A percentile compares a stretch with the other conserved stretches of the same genome.
Evolutionary conservation across 2,329 filamentous ascomycete species (phyloP).

Genomic region (Alternaria arborescens): DNA sequence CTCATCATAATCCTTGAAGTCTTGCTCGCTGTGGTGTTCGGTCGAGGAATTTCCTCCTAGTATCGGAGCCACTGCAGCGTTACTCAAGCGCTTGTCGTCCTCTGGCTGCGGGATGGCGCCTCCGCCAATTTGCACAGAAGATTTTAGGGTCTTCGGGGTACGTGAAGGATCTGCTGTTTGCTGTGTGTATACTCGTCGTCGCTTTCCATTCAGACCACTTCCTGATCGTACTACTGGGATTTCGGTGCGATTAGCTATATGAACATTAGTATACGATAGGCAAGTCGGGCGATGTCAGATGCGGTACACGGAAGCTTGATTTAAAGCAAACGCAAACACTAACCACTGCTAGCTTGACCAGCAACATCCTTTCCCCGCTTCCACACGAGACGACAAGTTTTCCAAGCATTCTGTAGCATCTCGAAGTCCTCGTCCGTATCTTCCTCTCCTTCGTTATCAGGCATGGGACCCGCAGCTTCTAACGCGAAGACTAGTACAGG

Average conservation of each 20-base stretch:
- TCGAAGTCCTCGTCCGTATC: background rate
- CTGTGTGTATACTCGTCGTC: background rate
- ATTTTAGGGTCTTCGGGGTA: background rate
- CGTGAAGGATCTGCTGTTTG: background rate
- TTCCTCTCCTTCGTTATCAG: background rate
- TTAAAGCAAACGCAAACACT: background rate
- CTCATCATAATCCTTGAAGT: background rate
- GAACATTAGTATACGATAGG: background rate
- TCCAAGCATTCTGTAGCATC: background rate
- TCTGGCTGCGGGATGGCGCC: background rate
- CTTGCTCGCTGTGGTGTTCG: background rate
- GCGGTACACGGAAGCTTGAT: background rate
- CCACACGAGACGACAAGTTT: background rate
- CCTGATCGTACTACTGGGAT: background rate
- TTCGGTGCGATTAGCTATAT: background rate
- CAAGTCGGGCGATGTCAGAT: background rate
- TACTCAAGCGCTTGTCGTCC: background rate
- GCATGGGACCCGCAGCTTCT: background rate
- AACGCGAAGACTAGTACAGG: background rate
- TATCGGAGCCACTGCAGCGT: background rate
- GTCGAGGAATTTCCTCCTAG: background rate
- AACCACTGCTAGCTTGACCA: background rate
- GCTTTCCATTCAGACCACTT: background rate
- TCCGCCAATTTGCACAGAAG: background rate
- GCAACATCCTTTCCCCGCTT: background rate